A percentile compares a stretch with the other conserved stretches of the same genome.
Evolutionary conservation across 768 basidiomycete genomes (phyloP).

Genomic region (Leccinum broughii): DNA sequence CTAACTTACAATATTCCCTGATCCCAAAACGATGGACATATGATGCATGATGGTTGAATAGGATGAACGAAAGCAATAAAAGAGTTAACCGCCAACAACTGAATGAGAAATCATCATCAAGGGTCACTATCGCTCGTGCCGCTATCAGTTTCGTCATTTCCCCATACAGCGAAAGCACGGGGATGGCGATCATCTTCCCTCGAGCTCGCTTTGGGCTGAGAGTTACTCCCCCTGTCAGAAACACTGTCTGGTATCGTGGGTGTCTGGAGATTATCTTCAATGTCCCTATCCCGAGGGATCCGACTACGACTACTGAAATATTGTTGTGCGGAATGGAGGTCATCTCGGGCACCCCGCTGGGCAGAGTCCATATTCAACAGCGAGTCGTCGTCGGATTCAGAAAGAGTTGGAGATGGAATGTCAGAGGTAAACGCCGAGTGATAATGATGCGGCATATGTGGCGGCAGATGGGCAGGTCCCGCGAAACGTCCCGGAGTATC

Average conservation of each 20-base stretch:
- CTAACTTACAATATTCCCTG: neutral
- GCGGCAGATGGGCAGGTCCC: conserved; percentile 51
- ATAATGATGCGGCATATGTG: conserved; percentile 26
- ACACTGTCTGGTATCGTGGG: conserved; percentile 51
- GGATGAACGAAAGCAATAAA: conserved; percentile 4
- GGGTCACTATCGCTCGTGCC: conserved; percentile 73
- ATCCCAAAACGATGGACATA: conserved; percentile 2
- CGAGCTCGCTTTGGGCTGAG: conserved; percentile 12
- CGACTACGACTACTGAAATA: conserved; percentile 48
- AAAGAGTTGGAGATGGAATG: conserved; percentile 36
- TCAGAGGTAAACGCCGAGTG: conserved; percentile 33
- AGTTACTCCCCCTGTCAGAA: conserved; percentile 15
- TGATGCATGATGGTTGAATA: neutral
- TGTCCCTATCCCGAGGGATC: conserved; percentile 61
- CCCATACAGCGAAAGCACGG: conserved; percentile 82
- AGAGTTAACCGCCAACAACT: neutral
- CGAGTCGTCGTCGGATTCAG: conserved; percentile 41
- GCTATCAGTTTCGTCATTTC: conserved; percentile 87
- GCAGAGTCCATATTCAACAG: conserved; percentile 35
- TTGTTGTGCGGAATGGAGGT: conserved; percentile 44
- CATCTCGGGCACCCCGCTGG: conserved; percentile 53
- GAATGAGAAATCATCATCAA: conserved; percentile 14
- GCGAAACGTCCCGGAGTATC: conserved; percentile 64
- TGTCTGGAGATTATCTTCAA: conserved; percentile 59
- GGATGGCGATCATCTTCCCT: conserved; percentile 33